Base-by-base conservation (phyloP, 2,329 filamentous ascomycete genomes). In the Neoscytalidium dimidiatum region DNA sequence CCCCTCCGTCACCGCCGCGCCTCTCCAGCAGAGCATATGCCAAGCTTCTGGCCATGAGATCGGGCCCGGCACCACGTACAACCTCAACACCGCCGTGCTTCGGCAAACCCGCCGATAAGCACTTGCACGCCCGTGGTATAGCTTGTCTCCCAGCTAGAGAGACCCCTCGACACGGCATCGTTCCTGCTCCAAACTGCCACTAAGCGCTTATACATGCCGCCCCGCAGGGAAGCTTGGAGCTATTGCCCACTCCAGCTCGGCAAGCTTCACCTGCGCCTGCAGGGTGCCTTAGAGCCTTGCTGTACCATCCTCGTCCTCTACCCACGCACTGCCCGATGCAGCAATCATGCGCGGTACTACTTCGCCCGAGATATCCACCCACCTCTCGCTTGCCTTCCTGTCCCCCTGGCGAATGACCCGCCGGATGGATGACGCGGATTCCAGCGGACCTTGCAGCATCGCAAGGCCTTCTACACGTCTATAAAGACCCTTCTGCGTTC, bases 381-480 rank as follows among this genome's bases (percentile, higher is more conserved):
- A 19, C 56, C 4, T 44, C 53, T 44, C 17, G 35, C 23, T 26
- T 63, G 60, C n/a, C n/a, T 44, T 38, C 41, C 49, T 56, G 21
- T 52, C 49, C 35, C 41, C 23, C 46, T 49, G 61, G 61, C 49
- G 61, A 53, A 64, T 64, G 61, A 64, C 61, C 61, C 43, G 61
- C 33, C 46, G 48, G 19, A 35, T 53, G 38, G 49, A 56, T 52
- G 61, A 33, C 26, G 49, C 29, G 26, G 49, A 26, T 29, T 33
- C 19, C 26, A 17, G 61, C 49, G 51, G 49, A 28, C 61, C 61
- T 43, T 43, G 51, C 61, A 44, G 38, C 21, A 52, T 52, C 21
- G 49, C 21, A 23, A 38, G 14, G 49, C 14, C 17, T 4, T 31
- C 41, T 35, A n/a, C 8, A 44, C 19, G 28, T 33, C 35, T 64